These are phyloP conservation scores for Agroathelia rolfsii DNA, from an alignment of 1,284 basidiomycete species.

Conservation along the genomic window DNA sequence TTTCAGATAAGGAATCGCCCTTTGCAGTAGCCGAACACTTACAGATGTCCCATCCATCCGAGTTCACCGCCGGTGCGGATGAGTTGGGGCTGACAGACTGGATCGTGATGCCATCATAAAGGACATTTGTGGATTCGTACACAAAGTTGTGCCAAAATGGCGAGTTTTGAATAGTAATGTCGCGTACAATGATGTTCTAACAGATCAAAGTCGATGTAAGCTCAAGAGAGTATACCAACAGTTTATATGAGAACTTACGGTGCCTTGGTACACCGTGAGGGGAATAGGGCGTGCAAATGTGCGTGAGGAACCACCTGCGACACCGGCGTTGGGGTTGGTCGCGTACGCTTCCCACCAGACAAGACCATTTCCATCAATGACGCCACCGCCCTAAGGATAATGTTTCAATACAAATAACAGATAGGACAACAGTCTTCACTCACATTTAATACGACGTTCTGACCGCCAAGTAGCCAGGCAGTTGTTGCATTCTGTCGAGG, in stretches of 20 bases:
- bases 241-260: constrained; percentile 31
- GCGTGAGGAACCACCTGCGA: constrained; percentile 15
- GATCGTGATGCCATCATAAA: constrained; percentile 17
- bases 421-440: too few relatives aligned
- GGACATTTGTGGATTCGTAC: constrained; percentile 19
- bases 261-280: constrained; percentile 34
- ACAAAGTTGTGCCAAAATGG: constrained; percentile 24
- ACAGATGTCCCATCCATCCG: constrained; percentile 18
- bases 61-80: constrained; percentile 15
- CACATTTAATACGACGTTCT: too few relatives aligned
- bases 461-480: constrained; percentile 36
- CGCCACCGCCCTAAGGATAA: constrained; percentile 33
- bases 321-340: constrained; percentile 14
- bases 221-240: too few relatives aligned
- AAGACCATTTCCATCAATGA: constrained; percentile 30
- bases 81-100: constrained; percentile 17
- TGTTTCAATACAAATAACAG: too few relatives aligned
- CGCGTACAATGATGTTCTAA: too few relatives aligned
- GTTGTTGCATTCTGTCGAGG: constrained; percentile 27
- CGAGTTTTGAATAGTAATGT: constrained; percentile 26
- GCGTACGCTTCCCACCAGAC: constrained; percentile 26
- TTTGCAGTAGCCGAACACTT: too few relatives aligned
- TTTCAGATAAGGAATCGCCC: too few relatives aligned
- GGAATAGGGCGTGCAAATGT: constrained; percentile 37
- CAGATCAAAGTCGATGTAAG: too few relatives aligned